Evolutionary conservation across 2,329 filamentous ascomycete species (phyloP).

Genomic region (Hansfordia pulvinata): DNA sequence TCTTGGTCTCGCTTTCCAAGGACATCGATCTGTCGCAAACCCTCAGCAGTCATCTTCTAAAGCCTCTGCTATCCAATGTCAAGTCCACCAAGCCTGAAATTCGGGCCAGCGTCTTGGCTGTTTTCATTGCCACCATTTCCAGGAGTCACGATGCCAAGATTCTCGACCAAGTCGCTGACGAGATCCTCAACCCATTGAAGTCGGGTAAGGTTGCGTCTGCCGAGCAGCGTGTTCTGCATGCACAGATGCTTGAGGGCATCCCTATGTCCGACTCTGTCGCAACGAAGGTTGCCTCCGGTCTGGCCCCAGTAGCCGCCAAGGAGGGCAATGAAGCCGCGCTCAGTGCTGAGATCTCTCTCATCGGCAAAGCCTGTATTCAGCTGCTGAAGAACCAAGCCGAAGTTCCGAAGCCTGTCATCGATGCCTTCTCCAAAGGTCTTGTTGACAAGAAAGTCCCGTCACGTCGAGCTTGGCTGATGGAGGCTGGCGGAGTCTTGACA

Average conservation of each 20-base stretch:
- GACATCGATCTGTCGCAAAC: conserved; percentile 66
- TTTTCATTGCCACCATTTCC: conserved; percentile 54
- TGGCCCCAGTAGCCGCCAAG: conserved; percentile 60
- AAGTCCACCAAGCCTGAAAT: conserved; percentile 79
- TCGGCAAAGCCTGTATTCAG: conserved; percentile 51
- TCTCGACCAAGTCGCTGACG: conserved; percentile 58
- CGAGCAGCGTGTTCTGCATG: conserved; percentile 73
- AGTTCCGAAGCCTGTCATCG: conserved; percentile 52
- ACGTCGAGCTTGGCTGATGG: conserved; percentile 69
- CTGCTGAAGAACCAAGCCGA: conserved; percentile 47
- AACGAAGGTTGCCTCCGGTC: conserved; percentile 48
- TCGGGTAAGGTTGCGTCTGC: conserved; percentile 69
- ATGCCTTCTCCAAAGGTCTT: conserved; percentile 68
- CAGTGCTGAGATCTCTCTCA: conserved; percentile 57
- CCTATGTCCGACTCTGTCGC: conserved; percentile 48
- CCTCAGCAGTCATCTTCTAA: conserved; percentile 60
- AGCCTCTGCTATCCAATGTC: conserved; percentile 76
- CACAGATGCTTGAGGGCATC: conserved; percentile 62
- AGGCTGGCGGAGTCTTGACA: conserved; percentile 58
- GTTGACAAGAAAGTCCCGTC: conserved; percentile 71
- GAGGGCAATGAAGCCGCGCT: conserved; percentile 83
- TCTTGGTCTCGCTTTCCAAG: conserved; percentile 56
- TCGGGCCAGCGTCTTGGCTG: conserved; percentile 59
- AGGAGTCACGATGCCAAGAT: conserved; percentile 32
- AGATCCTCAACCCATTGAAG: conserved; percentile 69